Percentiles rank a stretch among this genome's conserved stretches.
phyloP scores from a whole-genome alignment of 306 rosid species.

The Abrus pulchellus region DNA sequence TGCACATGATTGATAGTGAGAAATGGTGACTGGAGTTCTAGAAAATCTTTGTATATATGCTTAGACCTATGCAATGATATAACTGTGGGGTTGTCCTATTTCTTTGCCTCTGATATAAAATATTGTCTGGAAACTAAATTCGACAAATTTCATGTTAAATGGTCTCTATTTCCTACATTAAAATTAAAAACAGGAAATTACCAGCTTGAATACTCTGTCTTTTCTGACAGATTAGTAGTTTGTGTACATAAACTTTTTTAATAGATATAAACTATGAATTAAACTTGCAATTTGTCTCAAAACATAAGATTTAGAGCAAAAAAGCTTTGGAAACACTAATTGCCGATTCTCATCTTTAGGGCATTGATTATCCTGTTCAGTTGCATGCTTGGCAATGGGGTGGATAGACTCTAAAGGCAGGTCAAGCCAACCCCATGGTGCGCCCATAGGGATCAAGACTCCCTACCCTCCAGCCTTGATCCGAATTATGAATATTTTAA shows the following conservation, averaged over 20 bases:
- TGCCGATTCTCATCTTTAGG: slow-evolving; percentile 5
- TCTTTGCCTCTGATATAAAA: not conserved
- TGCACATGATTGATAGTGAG: not conserved
- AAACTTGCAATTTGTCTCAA: slow-evolving; percentile 21
- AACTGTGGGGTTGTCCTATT: not conserved
- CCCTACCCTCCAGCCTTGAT: not conserved
- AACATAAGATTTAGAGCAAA: slow-evolving; percentile 1
- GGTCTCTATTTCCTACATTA: slow-evolving; percentile 12
- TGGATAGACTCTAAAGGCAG: not conserved
- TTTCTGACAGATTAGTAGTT: not conserved
- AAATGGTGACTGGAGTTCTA: slow-evolving; percentile 5
- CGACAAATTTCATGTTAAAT: slow-evolving; percentile 4
- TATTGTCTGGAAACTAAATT: slow-evolving; percentile 2
- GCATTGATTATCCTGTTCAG: slow-evolving; percentile 15
- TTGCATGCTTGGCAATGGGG: not conserved
- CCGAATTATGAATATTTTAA: slow-evolving; percentile 4
- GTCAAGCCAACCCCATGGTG: not conserved
- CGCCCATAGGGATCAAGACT: slow-evolving; percentile 9
- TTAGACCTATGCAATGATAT: slow-evolving; percentile 4
- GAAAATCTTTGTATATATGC: slow-evolving; percentile 20
- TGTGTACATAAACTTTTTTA: not conserved
- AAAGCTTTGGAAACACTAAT: slow-evolving; percentile 21
- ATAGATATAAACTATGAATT: not conserved
- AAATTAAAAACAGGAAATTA: not conserved
- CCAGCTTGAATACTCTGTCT: slow-evolving; percentile 14